phyloP scores from a whole-genome alignment of 2,329 filamentous ascomycete species.

The Ophiocordyceps polyrhachis-furcata region DNA sequence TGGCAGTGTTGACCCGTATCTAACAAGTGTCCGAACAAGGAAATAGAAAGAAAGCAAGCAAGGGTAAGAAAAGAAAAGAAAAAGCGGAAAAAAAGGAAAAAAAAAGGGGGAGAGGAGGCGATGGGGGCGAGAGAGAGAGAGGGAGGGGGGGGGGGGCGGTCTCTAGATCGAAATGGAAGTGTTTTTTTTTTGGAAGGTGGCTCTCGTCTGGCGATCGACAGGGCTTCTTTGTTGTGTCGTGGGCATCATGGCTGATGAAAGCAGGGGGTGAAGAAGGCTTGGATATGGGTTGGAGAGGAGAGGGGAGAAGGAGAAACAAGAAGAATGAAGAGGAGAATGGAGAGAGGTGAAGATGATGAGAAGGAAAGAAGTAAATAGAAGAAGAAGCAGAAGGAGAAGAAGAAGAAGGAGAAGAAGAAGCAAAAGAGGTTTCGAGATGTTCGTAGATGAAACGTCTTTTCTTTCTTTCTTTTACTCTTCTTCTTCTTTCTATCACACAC shows the following conservation, averaged over 20 bases:
- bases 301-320: background rate
- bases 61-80: background rate
- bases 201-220: background rate
- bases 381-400: no score
- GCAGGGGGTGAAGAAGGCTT: background rate
- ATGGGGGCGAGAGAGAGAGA: no score
- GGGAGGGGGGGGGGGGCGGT: background rate
- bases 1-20: no score
- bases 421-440: no score
- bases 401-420: no score
- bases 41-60: background rate
- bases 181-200: background rate
- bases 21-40: background rate
- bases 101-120: no score
- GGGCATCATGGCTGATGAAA: background rate
- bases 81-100: no score
- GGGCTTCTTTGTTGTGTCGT: background rate
- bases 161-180: background rate
- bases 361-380: no score
- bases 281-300: background rate
- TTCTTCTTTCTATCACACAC: no score
- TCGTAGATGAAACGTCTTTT: no score
- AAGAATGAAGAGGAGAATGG: background rate
- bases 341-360: slow-evolving; percentile 7
- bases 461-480: no score